Conservation (phyloP, 2,329 filamentous ascomycete genomes). For the Phyllosticta capitalensis region DNA sequence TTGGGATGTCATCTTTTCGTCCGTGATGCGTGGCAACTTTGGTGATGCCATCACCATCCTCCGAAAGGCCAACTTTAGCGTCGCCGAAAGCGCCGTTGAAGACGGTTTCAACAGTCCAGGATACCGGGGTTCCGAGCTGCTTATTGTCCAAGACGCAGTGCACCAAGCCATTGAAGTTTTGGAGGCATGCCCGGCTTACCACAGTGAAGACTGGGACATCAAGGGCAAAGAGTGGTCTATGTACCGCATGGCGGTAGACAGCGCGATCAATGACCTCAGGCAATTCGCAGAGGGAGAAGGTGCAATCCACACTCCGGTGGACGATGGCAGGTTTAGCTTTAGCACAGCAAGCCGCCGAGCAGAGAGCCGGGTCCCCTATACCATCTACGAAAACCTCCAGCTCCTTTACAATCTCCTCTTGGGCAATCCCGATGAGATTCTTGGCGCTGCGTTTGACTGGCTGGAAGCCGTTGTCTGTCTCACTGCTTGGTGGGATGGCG, state of each 20-base stretch:
- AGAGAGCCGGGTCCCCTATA: conserved; percentile 80
- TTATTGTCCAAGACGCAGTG: conserved; percentile 65
- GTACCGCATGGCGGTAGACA: conserved; percentile 66
- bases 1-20: conserved; percentile 74
- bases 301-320: conserved; percentile 30
- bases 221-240: conserved; percentile 72
- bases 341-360: conserved; percentile 61
- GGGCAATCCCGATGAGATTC: conserved; percentile 64
- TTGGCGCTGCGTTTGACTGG: conserved; percentile 78
- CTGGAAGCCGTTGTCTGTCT: conserved; percentile 77
- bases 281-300: conserved; percentile 70
- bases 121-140: conserved; percentile 67
- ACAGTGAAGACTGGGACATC: conserved; percentile 68
- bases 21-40: conserved; percentile 67
- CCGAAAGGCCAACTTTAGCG: conserved; percentile 65
- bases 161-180: conserved; percentile 60
- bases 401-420: conserved; percentile 73
- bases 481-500: conserved; percentile 87
- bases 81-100: conserved; percentile 57
- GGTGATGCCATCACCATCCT: conserved; percentile 57
- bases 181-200: conserved; percentile 60
- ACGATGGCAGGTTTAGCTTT: conserved; percentile 46
- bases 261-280: conserved; percentile 60
- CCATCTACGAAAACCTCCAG: conserved; percentile 76
- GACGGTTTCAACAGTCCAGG: conserved; percentile 55